Evolutionary conservation across 441 rosid genomes (phyloP).

Genomic region (Sinapis alba): DNA sequence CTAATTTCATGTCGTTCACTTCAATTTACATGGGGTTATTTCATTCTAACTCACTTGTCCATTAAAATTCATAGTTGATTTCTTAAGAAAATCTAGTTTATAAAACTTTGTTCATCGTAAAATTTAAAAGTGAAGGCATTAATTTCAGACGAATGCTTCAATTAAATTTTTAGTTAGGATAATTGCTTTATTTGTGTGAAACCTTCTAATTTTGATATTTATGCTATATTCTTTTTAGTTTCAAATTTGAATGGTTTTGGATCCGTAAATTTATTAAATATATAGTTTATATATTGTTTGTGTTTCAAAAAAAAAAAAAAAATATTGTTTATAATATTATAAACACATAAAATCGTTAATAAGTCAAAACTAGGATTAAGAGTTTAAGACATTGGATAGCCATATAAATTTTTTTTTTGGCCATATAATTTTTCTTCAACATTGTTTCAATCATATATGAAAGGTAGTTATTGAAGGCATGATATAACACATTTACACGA

Average conservation of each 20-base stretch:
- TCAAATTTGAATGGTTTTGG: not conserved
- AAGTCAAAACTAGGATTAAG: not conserved
- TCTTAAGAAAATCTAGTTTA: not conserved
- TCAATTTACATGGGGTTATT: not conserved
- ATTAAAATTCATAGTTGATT: not conserved
- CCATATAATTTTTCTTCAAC: not conserved
- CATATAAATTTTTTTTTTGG: not conserved
- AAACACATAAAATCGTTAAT: not conserved
- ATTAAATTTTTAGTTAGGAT: not conserved
- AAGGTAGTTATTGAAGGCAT: not conserved
- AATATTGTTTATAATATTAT: not conserved
- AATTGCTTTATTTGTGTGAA: not conserved
- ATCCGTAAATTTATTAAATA: not conserved
- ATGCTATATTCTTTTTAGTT: not conserved
- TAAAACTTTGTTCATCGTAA: not conserved
- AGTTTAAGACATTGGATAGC: not conserved
- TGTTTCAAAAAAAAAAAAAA: too few species aligned
- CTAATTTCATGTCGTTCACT: conserved; percentile 7
- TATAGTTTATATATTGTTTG: not conserved
- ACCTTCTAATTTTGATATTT: not conserved
- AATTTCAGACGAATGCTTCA: not conserved
- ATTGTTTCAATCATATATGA: not conserved
- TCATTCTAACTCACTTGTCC: conserved; percentile 12
- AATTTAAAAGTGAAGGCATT: not conserved
- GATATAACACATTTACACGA: not conserved